These are phyloP conservation scores for Elsinoe batatas DNA, from an alignment of 2,329 filamentous ascomycete species.

Conservation along the genomic window DNA sequence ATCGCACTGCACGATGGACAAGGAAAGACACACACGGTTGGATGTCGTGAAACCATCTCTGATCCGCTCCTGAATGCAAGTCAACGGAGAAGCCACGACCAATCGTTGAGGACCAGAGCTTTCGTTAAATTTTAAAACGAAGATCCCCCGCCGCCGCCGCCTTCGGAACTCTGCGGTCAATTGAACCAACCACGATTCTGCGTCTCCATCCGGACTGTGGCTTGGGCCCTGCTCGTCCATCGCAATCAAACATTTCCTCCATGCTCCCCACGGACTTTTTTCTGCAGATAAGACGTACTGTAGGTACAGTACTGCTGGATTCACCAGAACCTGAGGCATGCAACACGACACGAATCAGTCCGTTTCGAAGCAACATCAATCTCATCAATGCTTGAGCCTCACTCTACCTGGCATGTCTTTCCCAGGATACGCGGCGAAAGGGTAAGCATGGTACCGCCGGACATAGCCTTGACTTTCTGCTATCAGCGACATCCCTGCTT, in stretches of 20 bases:
- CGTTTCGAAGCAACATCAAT: slow-evolving; percentile 1
- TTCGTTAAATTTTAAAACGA: neutral
- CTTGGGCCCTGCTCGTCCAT: neutral
- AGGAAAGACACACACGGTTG: no score
- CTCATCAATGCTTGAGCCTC: no score
- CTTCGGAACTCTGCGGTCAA: neutral
- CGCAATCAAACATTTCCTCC: neutral
- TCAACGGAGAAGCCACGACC: slow-evolving; percentile 1
- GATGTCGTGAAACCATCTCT: neutral
- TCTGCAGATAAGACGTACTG: neutral
- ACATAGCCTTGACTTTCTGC: no score
- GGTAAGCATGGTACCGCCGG: no score
- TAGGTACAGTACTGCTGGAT: neutral
- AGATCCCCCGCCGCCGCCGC: slow-evolving; percentile 1
- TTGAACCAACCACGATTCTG: neutral
- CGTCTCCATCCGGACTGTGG: neutral
- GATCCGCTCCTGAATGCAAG: neutral
- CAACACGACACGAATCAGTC: neutral
- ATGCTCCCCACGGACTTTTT: neutral
- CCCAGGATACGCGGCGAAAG: no score
- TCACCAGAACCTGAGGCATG: neutral
- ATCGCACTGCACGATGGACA: no score
- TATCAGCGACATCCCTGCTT: no score
- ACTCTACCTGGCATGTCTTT: no score
- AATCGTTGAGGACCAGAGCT: neutral